Evolutionary conservation across 768 basidiomycete genomes (phyloP), one percentile per base, ranked within the genome.

Genomic region (Lactarius hengduanensis): DNA sequence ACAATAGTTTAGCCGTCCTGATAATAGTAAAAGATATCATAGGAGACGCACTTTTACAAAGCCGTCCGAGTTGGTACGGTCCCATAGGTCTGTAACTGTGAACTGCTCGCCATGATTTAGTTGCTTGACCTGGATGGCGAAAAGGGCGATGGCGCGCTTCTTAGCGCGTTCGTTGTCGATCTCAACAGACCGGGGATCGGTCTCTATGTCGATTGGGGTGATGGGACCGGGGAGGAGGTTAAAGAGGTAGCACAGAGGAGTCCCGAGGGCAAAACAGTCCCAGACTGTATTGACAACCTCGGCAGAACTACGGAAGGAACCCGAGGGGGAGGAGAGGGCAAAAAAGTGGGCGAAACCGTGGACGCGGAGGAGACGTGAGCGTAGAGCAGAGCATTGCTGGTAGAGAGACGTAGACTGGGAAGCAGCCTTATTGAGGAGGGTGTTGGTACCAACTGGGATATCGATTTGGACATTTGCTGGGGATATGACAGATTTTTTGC

Each of bases 201-300:
- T 91, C 72, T 86, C 81, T 62, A 92, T 86, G 59, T 77, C 77
- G 62, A 80, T 81, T 43, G 77, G 80, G 16, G 69, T 72, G 26
- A 75, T 72, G 18, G 79, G 76, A 3, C 75, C 73, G 45, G 90
- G 89, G 63, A 98, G 87, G 76, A 91, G 87, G 79, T 99, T 96
- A 82, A 93, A 96, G 72, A 99, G 87, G 80, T 91, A 97, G 80
- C 94, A 96, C 71, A 98, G 90, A 55, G 95, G 89, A 57, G 93
- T 88, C 65, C 97, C 97, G 41, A 94, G 85, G 50, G 94, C 88
- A 78, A 99, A 92, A 75, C 92, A 88, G 74, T 94, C 92, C 89
- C 96, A 96, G 59, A 98, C 87, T 76, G 94, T 92, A 57, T 90
- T 89, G 72, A 99, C 96, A 43, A 94, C 93, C 79, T 98, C 95